A percentile compares a stretch with the other conserved stretches of the same genome.
phyloP scores from a whole-genome alignment of 164 flowering plant species.

The grape (Vitis vinifera) region DNA sequence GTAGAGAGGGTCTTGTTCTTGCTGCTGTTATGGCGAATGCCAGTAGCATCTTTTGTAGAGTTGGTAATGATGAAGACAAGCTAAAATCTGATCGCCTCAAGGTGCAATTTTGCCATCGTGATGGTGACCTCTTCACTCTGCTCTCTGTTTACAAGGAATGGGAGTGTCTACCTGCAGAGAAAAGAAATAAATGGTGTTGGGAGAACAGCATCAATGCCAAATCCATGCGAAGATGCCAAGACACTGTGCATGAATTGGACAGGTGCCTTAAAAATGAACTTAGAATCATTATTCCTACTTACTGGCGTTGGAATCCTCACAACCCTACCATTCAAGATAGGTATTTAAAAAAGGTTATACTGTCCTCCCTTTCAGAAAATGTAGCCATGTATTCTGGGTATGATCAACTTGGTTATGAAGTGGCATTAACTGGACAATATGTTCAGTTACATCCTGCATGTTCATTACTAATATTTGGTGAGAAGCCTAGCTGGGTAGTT shows the following conservation, averaged over 20 bases:
- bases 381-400: slow-evolving; percentile 86
- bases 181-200: slow-evolving; percentile 87
- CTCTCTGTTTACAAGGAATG: slow-evolving; percentile 89
- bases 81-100: slow-evolving; percentile 78
- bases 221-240: slow-evolving; percentile 85
- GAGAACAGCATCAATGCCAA: slow-evolving; percentile 92
- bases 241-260: slow-evolving; percentile 75
- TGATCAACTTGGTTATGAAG: slow-evolving; percentile 88
- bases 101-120: slow-evolving; percentile 79
- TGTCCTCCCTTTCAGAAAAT: slow-evolving; percentile 78
- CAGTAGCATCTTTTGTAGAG: slow-evolving; percentile 92
- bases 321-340: slow-evolving; percentile 41
- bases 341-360: slow-evolving; percentile 58
- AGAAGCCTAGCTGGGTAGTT: slow-evolving; percentile 87
- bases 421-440: slow-evolving; percentile 70
- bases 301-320: slow-evolving; percentile 77
- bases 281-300: slow-evolving; percentile 53
- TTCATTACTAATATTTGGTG: slow-evolving; percentile 68
- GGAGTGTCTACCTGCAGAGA: slow-evolving; percentile 50
- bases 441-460: slow-evolving; percentile 88
- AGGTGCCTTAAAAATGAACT: slow-evolving; percentile 69
- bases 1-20: slow-evolving; percentile 89
- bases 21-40: slow-evolving; percentile 97
- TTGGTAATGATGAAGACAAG: slow-evolving; percentile 77
- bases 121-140: slow-evolving; percentile 92